phyloP scores from a whole-genome alignment of 2,329 filamentous ascomycete species.

The Ophiostoma himal-ulmi region DNA sequence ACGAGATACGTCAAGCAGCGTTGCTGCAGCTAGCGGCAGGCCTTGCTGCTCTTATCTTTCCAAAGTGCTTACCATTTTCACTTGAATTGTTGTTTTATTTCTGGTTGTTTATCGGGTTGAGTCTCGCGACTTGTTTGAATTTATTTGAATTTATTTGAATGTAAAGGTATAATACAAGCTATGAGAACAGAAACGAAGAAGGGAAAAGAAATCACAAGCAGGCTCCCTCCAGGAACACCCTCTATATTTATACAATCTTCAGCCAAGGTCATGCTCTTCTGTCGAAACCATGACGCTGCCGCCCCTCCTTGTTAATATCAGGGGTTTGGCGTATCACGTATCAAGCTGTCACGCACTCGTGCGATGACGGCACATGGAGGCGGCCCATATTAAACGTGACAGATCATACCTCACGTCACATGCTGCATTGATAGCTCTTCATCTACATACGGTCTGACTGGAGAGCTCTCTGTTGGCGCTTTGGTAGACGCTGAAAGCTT shows the following conservation, averaged over 20 bases:
- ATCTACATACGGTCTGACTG: no score
- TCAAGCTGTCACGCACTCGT: neutral
- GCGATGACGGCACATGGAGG: neutral
- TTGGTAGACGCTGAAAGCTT: neutral
- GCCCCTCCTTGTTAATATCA: neutral
- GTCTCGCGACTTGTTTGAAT: neutral
- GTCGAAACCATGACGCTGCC: neutral
- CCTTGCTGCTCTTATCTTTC: neutral
- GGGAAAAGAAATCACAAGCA: neutral
- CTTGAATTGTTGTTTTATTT: neutral
- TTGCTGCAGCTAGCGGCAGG: neutral
- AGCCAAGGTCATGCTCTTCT: neutral
- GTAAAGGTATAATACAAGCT: no score
- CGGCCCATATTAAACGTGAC: neutral
- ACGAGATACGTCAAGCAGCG: neutral
- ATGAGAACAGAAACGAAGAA: neutral
- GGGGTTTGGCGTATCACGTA: conserved; percentile 12
- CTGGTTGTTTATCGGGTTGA: neutral
- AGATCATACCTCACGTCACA: neutral
- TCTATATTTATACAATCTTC: conserved; percentile 9
- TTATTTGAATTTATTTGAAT: neutral
- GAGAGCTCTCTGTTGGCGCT: neutral
- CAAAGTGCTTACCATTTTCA: conserved; percentile 6
- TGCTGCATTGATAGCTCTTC: neutral
- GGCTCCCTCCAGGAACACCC: neutral